Conservation (phyloP, 2,329 filamentous ascomycete genomes). For the Colletotrichum falcatum region DNA sequence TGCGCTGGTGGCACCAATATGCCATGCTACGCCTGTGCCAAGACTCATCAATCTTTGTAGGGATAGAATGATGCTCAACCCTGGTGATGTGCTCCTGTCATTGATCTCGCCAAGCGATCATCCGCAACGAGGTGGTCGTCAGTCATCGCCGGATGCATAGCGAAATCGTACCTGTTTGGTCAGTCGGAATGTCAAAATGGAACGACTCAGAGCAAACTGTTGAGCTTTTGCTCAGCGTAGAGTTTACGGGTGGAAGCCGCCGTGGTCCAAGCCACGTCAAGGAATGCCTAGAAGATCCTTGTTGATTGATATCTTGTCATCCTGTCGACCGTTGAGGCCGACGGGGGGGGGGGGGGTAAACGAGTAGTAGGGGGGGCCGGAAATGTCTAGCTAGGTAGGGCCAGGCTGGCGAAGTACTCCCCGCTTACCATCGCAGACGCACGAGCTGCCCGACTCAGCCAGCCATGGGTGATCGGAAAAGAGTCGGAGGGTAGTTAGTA, state of each 20-base stretch:
- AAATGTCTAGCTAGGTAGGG: not conserved
- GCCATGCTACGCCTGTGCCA: not conserved
- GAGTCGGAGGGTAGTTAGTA: not conserved
- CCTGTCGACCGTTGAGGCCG: not conserved
- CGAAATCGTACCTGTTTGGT: too few relatives aligned
- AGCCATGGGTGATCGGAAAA: conserved; percentile 5
- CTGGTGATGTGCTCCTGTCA: not conserved
- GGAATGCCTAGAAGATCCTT: not conserved
- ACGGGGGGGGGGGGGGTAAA: not conserved
- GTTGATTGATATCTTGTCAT: too few relatives aligned
- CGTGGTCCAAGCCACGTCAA: not conserved
- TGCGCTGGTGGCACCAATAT: not conserved
- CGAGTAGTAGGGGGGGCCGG: not conserved
- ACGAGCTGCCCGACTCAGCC: conserved; percentile 19
- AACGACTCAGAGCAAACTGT: not conserved
- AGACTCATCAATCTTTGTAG: not conserved
- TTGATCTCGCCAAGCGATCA: not conserved
- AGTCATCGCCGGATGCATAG: not conserved
- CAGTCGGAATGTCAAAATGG: not conserved
- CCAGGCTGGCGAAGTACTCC: not conserved
- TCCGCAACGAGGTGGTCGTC: not conserved
- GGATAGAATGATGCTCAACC: not conserved
- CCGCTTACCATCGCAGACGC: not conserved
- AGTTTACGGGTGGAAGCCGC: not conserved
- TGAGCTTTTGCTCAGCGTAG: not conserved